Base-by-base conservation (phyloP, 2,329 filamentous ascomycete species). In the Davidsoniella virescens region DNA sequence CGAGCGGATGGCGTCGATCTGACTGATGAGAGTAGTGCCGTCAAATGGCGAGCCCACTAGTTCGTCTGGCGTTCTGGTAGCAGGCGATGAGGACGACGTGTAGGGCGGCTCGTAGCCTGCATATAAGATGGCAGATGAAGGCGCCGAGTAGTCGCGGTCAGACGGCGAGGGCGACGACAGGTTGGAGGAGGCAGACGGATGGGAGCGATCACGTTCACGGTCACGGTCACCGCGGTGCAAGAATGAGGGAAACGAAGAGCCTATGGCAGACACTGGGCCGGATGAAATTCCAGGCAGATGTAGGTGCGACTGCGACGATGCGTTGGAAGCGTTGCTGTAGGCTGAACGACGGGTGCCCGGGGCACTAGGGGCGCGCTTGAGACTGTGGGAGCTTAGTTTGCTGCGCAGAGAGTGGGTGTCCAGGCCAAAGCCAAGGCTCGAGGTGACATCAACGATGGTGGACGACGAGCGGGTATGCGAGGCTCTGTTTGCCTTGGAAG, bases 381-480 rank as follows among this genome's bases (percentile, higher is more conserved):
- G 68, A 63, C 73, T 79, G 59, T 73, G 71, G 57, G 76, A 78
- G 71, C 76, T 80, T 64, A 72, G 71, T 69, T 78, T 73, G 68
- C 73, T 78, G 64, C 71, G 69, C 58, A 79, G 65, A 57, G 73
- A 77, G 59, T 67, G 67, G 64, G 70, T 66, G 67, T 78, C 74
- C 66, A 70, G 67, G 56, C 55, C 72, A 66, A 71, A 64, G 61
- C 66, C 68, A 60, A 67, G 68, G 46, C 65, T 70, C 55, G 70
- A 67, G 56, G 66, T 64, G 60, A 72, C 67, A 55, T 69, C 65
- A 57, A 49, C 51, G 37, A 50, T 33, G 14, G 51, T 53, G 16
- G 51, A 53, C 10, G 51, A 53, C 14, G 51, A 53, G 37, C 51
- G 51, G 26, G 47, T 44, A 26, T 53, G 51, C 33, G 51, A 49